Percentiles rank a stretch among this genome's conserved stretches.
phyloP scores from a whole-genome alignment of 805 yeast genomes.

The Metahyphopichia silvanorum region DNA sequence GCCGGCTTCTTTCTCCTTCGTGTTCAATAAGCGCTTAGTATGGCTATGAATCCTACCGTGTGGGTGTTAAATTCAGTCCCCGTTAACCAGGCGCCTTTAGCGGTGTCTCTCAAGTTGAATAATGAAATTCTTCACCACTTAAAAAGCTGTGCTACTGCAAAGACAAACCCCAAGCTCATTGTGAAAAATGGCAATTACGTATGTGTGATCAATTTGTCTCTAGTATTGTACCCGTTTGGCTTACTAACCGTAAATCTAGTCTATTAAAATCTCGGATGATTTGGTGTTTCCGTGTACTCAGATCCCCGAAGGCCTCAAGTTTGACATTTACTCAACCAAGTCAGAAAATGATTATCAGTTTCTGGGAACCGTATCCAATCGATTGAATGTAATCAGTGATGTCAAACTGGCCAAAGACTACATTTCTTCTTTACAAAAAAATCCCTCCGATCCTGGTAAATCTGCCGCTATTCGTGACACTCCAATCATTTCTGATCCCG shows the following conservation, averaged over 20 bases:
- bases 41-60: not conserved
- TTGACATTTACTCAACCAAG: slow-evolving; percentile 27
- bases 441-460: not conserved
- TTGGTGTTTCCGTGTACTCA: slow-evolving; percentile 29
- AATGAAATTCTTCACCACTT: slow-evolving; percentile 24
- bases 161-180: slow-evolving; percentile 26
- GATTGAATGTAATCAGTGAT: slow-evolving; percentile 30
- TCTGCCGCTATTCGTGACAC: slow-evolving; percentile 1
- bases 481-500: slow-evolving; percentile 5
- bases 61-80: slow-evolving; percentile 1
- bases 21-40: not conserved
- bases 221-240: not conserved
- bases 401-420: slow-evolving; percentile 23
- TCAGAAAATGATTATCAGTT: slow-evolving; percentile 10
- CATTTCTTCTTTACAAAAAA: not conserved
- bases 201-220: slow-evolving; percentile 12
- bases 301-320: slow-evolving; percentile 32
- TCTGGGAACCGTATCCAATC: slow-evolving; percentile 29
- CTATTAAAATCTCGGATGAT: slow-evolving; percentile 24
- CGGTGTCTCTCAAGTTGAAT: slow-evolving; percentile 27
- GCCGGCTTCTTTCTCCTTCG: not conserved
- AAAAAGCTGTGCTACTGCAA: slow-evolving; percentile 11
- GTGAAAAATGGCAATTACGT: slow-evolving; percentile 35
- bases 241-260: slow-evolving; percentile 23
- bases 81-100: slow-evolving; percentile 13